Base-by-base conservation (phyloP, 2,329 filamentous ascomycete genomes). In the Venturia carpophila region DNA sequence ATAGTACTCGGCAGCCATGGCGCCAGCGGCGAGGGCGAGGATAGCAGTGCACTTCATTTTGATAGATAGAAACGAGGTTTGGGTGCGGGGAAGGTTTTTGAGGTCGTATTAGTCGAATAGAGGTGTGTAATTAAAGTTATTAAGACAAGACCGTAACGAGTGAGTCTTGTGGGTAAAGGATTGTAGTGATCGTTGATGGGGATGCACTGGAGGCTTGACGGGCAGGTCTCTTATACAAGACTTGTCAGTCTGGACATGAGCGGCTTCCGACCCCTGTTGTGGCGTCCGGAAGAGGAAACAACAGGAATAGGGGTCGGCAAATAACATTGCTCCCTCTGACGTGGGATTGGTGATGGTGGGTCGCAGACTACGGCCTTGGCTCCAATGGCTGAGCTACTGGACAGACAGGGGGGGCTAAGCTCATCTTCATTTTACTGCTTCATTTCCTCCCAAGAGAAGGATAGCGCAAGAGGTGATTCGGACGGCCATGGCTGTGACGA, bases 151-250 rank as follows among this genome's bases (percentile, higher is more conserved):
- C 52, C 52, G 52, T 58, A 58, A 58, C 52, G 52, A 58, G 30
- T 58, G 52, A 58, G 52, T 58, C 52, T 58, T 56, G 49, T 56
- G 49, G 10, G 49, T 34, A 58, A 56, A 58, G 27, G 30, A 56
- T 56, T 56, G 52, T 37, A 37, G 52, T 58, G 52, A 58, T 58
- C 37, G 52, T 58, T 30, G 52, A 37, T 58, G 52, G 7, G 30
- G 7, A 37, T 15, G 0, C 7, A 30, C 1, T n/a, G 9, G 52
- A 21, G 30, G 49, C 9, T 4, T 58, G 52, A 37, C 37, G 52
- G 21, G 52, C 52, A 58, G 52, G 52, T 37, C 52, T 58, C 52
- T 58, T 58, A 58, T 58, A 58, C 52, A 37, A 37, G 52, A 58
- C 27, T 37, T 58, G 15, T 58, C 52, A 37, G 30, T 58, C 30